Base-by-base conservation (phyloP, 441 rosid species). In the Biscutella laevigata region DNA sequence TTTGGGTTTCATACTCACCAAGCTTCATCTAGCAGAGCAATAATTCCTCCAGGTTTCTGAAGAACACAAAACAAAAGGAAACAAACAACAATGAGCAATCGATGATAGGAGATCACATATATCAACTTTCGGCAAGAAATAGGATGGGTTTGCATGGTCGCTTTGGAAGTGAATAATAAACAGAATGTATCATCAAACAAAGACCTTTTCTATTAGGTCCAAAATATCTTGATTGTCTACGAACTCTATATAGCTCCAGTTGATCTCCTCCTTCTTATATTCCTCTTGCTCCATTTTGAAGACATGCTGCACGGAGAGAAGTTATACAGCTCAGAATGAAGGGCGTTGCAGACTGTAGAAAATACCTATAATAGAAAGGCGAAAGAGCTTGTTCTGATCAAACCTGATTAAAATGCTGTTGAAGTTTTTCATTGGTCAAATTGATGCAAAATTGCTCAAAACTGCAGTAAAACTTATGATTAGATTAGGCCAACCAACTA, bases 11-110 rank as follows among this genome's bases (percentile, higher is more conserved):
- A 37, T 16, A 48, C 96, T 79, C 70, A 94, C 99, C 99, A 94
- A 65, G 99, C 99, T 78, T 94, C 97, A 76, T 94, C 97, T 53
- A 94, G 82, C 65, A 94, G 94, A 64, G 99, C 91, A 60, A 94
- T 84, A 53, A 94, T 89, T 61, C 99, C 99, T 78, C 97, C 97
- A 35, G 99, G 99, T 80, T 89, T 94, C 99, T 94, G 96, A 57
- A 50, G 29, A 39, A 44, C 44, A 58, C 60, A 45, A 43, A 27
- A 45, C 22, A 56, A 38, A 30, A 39, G 19, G 35, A 61, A 33
- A 61, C 4, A 42, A 20, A 27, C 17, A 45, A 41, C 47, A 37
- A 58, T 51, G 49, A 58, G 43, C 12, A 65, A 51, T 9, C 21
- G 3, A 35, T 42, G 40, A 27, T 5, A 62, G 61, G 61, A 46